Evolutionary conservation across 441 rosid genomes (phyloP), one percentile per base, ranked within the genome.

Genomic region (Erodium chrysanthum): DNA sequence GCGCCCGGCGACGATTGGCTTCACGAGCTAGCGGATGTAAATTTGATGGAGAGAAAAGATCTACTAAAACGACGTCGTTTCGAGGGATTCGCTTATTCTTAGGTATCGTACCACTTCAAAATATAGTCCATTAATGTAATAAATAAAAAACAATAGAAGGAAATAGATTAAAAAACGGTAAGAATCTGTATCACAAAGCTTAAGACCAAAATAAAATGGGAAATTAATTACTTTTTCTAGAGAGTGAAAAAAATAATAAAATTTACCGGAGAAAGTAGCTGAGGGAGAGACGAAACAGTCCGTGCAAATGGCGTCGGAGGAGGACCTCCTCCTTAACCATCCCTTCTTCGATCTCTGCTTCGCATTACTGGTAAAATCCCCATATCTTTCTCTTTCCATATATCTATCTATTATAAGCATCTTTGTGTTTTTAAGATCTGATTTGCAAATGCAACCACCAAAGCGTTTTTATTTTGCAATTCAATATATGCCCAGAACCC

Each of bases 251-350:
- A 5, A n/a, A 14, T 3, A 48, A 2, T 14, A 48, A 48, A 48
- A 0, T n/a, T 48, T 9, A 14, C 15, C 14, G 54, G 54, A 4
- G 54, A 48, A 12, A 48, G 18, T 1, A n/a, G 18, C 18, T 4
- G 54, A 14, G 54, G 7, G 61, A 56, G 61, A 54, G 60, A 17
- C 10, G 61, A 20, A 56, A 56, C 61, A 23, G 61, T 56, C 25
- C 27, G 22, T 56, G 61, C 20, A 56, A 56, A 56, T 56, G 61
- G 61, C 27, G 27, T 56, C 61, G 23, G 27, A 56, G 61, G 61
- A 56, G 27, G 25, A 18, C 11, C 25, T 56, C 60, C 21, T 15
- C 27, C 61, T 56, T 20, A 18, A 17, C 25, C 23, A 56, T 6
- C 14, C 61, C 11, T 7, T 21, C 29, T 25, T 25, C 29, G 29